Conservation (phyloP, 2,329 filamentous ascomycete species). For the Fusarium sp. region DNA sequence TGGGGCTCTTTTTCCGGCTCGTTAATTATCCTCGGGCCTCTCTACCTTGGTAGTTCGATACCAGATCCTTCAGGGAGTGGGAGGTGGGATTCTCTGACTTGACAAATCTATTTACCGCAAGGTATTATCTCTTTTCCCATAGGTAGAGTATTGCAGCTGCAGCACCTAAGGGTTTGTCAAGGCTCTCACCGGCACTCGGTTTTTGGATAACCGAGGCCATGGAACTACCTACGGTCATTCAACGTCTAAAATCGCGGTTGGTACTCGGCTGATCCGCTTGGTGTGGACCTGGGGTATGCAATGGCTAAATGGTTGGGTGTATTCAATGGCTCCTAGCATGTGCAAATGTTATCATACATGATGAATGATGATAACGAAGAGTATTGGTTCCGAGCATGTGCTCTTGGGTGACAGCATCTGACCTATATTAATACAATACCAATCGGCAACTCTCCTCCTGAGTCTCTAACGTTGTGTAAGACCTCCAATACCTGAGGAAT, state of each 20-base stretch:
- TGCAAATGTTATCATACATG: slow-evolving; percentile 26
- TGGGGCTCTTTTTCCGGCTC: neutral
- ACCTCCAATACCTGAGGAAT: neutral
- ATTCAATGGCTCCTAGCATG: slow-evolving; percentile 12
- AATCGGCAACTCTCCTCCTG: no score
- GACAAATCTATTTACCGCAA: neutral
- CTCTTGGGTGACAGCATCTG: neutral
- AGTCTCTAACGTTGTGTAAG: neutral
- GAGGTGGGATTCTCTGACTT: neutral
- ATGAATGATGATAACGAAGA: neutral
- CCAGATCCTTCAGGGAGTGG: neutral
- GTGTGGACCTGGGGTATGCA: slow-evolving; percentile 23
- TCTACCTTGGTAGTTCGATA: neutral
- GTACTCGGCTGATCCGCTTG: slow-evolving; percentile 28
- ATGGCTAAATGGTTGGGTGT: neutral
- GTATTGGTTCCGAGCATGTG: neutral
- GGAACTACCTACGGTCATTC: neutral
- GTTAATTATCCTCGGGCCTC: slow-evolving; percentile 1
- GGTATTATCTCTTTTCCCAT: neutral
- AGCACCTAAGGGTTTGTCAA: neutral
- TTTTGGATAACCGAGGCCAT: slow-evolving; percentile 39
- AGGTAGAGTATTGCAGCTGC: neutral
- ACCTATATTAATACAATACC: neutral
- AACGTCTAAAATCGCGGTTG: slow-evolving; percentile 10
- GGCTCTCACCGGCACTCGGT: slow-evolving; percentile 31